Conservation (phyloP, 495 filamentous ascomycete species). For the Hapsidospora chrysogenum region DNA sequence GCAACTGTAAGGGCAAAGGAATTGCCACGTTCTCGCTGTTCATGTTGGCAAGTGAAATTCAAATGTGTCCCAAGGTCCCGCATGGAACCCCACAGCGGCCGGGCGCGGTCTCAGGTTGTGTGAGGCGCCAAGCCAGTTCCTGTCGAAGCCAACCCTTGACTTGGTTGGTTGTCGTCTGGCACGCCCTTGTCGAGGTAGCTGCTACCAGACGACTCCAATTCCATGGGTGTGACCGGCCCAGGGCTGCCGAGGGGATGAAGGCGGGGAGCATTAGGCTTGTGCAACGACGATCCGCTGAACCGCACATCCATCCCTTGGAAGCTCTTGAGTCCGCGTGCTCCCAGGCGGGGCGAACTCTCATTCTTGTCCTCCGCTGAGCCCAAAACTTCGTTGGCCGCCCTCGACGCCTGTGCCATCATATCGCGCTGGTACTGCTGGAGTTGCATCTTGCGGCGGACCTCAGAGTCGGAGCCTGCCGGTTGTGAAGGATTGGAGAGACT, state of each 20-base stretch:
- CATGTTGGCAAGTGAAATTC: too few species aligned
- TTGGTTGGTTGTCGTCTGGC: too few species aligned
- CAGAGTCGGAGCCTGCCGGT: slow-evolving; percentile 5
- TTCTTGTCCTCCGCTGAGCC: too few species aligned
- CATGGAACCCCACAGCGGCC: too few species aligned
- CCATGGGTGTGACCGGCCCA: slow-evolving; percentile 62
- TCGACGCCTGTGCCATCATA: slow-evolving; percentile 36
- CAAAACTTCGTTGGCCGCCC: slow-evolving; percentile 22
- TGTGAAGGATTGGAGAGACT: slow-evolving; percentile 3
- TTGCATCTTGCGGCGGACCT: slow-evolving; percentile 22
- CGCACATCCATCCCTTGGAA: not conserved
- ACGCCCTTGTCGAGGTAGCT: slow-evolving; percentile 34
- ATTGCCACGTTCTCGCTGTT: too few species aligned
- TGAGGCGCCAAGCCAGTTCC: not conserved
- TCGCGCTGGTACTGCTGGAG: slow-evolving; percentile 44
- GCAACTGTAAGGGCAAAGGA: too few species aligned
- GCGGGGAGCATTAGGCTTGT: slow-evolving; percentile 40
- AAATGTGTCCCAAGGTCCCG: too few species aligned
- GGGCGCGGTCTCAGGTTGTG: too few species aligned
- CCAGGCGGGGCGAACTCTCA: too few species aligned
- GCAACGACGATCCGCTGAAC: slow-evolving; percentile 1
- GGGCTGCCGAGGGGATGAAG: slow-evolving; percentile 56
- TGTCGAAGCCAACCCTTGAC: not conserved
- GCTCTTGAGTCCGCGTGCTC: not conserved
- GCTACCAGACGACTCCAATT: slow-evolving; percentile 33